A percentile compares a stretch with the other conserved stretches of the same genome.
phyloP scores from a whole-genome alignment of 1,284 basidiomycete species.

The Trichosporon sp. region DNA sequence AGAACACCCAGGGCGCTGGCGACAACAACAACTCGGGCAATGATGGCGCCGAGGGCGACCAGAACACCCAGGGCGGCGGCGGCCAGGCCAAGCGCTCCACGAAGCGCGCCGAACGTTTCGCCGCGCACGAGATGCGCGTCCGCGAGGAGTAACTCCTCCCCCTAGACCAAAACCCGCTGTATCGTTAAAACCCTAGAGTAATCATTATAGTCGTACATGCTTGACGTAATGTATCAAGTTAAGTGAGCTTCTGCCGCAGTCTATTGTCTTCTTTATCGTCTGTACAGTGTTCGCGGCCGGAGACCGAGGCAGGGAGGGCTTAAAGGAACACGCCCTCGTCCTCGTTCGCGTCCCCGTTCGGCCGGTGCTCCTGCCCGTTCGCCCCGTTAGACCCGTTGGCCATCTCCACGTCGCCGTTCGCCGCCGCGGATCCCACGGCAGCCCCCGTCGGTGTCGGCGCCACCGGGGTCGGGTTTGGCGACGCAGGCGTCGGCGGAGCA shows the following conservation, averaged over 20 bases:
- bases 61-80: no score
- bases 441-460: not conserved
- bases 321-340: conserved; percentile 1
- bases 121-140: not conserved
- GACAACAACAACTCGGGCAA: no score
- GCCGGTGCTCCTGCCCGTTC: not conserved
- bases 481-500: not conserved
- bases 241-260: not conserved
- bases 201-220: conserved; percentile 1
- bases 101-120: not conserved
- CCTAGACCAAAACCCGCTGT: not conserved
- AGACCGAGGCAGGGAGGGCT: not conserved
- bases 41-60: no score
- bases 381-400: not conserved
- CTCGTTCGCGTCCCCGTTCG: not conserved
- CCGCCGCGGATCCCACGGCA: not conserved
- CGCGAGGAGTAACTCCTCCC: not conserved
- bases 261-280: not conserved
- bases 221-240: conserved; percentile 6
- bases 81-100: not conserved
- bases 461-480: not conserved
- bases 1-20: not conserved
- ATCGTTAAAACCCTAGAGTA: not conserved
- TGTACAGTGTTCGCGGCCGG: not conserved
- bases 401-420: conserved; percentile 7